Base-by-base conservation (phyloP, 495 filamentous ascomycete species). In the Lineolata rhizophorae region DNA sequence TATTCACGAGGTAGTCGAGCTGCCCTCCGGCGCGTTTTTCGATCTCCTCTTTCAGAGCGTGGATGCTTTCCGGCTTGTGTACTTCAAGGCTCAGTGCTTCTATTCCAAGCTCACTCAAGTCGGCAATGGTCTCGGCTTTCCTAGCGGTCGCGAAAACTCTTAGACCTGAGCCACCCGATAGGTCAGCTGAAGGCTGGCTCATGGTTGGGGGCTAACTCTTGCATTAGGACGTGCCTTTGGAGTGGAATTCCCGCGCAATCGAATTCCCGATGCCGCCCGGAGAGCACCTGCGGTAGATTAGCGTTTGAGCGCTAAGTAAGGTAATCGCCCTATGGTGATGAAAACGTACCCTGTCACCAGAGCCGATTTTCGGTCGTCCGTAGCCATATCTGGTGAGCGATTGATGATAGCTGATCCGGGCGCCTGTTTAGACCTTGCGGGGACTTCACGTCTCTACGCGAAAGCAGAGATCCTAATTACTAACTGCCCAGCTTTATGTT, bases 1-100 rank as follows among this genome's bases (percentile, higher is more conserved):
- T 74, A 44, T 73, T 74, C 32, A 70, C 57, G 4, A 74, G 51
- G 37, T 62, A 62, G 41, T 72, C 59, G 15, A 74, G 52, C 11
- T 49, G 52, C 17, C 52, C 57, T 2, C 45, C 50, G 0, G 66
- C 58, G 19, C 50, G 46, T 13, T 41, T 42, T 18, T 58, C 39
- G 2, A 69, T 53, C 24, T 61, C 50, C 2, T 43, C 35, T 41
- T 48, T 56, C 24, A 61, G 60, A 0, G 41, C 40, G 16, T 49
- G 44, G 32, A 72, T 54, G 44, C 56, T 66, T 15, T 55, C 49
- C 18, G 35, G 38, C 18, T 57, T 45, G 39, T 62, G 55, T 12
- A 71, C 64, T 14, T 61, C 60, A 11, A 72, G 53, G 27, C 54
- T 53, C 35, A 70, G 43, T 3, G 64, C 64, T 35, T 65, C 60